Percentiles rank a stretch among this genome's conserved stretches.
These are phyloP conservation scores for Beauveria sp. DNA, from an alignment of 2,329 filamentous ascomycete species.

Conservation along the genomic window DNA sequence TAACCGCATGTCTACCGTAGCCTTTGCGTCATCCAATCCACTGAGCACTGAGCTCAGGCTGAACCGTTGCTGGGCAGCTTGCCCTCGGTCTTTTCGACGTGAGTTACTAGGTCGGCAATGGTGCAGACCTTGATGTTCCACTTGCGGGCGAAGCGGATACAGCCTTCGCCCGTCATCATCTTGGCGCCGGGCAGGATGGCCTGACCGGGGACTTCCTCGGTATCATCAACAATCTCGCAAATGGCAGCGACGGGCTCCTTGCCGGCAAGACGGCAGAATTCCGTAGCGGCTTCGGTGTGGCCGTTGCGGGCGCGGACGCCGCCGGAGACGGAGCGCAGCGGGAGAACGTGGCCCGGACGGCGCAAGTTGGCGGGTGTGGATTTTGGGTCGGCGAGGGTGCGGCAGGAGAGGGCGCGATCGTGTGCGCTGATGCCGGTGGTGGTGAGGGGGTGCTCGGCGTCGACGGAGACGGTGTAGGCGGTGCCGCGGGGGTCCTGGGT, in stretches of 20 bases:
- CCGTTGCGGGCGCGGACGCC: constrained; percentile 74
- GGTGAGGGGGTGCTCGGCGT: constrained; percentile 63
- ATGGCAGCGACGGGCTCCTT: constrained; percentile 74
- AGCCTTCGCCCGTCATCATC: constrained; percentile 88
- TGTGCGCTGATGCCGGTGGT: constrained; percentile 87
- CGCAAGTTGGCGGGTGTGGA: constrained; percentile 56
- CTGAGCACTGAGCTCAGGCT: neutral
- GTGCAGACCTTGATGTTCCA: constrained; percentile 93
- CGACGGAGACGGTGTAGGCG: constrained; percentile 86
- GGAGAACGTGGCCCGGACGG: constrained; percentile 83
- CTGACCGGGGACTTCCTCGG: constrained; percentile 60
- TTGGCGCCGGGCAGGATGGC: constrained; percentile 60
- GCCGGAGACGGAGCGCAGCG: constrained; percentile 68
- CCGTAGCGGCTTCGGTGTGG: constrained; percentile 89
- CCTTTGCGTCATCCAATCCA: neutral
- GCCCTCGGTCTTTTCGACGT: constrained; percentile 70
- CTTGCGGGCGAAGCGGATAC: constrained; percentile 76
- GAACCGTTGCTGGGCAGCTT: constrained; percentile 42
- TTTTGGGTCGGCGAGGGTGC: constrained; percentile 63
- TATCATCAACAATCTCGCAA: constrained; percentile 85
- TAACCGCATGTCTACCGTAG: neutral
- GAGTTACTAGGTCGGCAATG: constrained; percentile 79
- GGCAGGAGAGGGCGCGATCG: constrained; percentile 77
- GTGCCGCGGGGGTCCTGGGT: constrained; percentile 80
- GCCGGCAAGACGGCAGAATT: constrained; percentile 80